Evolutionary conservation across 352 stramenopile species (phyloP), one percentile per base, ranked within the genome.

Genomic region (Phytopythium sindhum): DNA sequence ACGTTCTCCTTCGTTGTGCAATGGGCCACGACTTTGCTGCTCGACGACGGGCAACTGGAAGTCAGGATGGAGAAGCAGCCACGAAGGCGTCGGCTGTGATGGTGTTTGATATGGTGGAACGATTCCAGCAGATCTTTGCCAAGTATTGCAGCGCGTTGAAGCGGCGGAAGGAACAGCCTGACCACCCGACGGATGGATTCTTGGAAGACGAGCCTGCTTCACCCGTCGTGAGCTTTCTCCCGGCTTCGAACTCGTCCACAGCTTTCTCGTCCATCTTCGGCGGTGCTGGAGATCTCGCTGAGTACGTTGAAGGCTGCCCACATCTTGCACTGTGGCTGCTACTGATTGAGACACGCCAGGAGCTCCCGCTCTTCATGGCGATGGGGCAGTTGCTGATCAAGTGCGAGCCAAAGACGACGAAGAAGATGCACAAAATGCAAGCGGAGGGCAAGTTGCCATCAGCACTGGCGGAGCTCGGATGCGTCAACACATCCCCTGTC

Each of bases 391-490:
- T 94, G 0, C 78, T 94, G 72, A 74, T 91, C 10, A 89, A 90
- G 51, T 91, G 78, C 56, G 84, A 91, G 35, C 84, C 86, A 0
- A 88, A 86, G 47, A 80, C 86, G 12, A 91, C 88, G 72, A 88
- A 85, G 37, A 92, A 91, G 56, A 48, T 94, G 33, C 81, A 91
- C 51, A 94, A 92, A 57, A 83, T 91, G 67, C 87, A 80, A 55
- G 77, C 72, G 0, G 72, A 90, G 28, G 76, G 84, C 4, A 89
- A 79, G 59, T 50, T 94, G 26, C 65, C 73, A 17, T 11, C 72
- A 1, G 80, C 84, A 35, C 69, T 94, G 4, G 59, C 47, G 37
- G 61, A 75, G 17, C 41, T 78, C 11, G 57, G 72, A 35, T 35
- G 47, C 48, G n/a, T 78, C 24, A 72, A 73, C 48, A 75, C 70